Evolutionary conservation across 345 rosid species (phyloP).

Genomic region (Erodium maritimum): DNA sequence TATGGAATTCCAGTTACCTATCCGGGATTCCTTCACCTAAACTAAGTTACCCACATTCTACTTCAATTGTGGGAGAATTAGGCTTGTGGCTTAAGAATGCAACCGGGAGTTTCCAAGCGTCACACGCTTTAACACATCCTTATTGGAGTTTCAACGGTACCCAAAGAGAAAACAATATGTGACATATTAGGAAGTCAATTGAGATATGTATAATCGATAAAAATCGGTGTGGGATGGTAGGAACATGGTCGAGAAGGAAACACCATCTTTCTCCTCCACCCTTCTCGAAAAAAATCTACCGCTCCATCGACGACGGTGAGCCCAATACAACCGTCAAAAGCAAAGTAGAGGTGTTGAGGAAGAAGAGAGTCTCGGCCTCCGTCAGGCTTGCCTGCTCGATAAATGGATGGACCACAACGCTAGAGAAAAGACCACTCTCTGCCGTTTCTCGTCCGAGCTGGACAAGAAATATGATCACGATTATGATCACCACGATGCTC

Average conservation of each 20-base stretch:
- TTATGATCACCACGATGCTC: constrained; percentile 29
- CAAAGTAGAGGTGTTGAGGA: constrained; percentile 10
- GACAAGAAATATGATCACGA: constrained; percentile 23
- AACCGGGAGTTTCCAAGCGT: no score
- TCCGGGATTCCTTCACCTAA: no score
- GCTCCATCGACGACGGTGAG: constrained; percentile 52
- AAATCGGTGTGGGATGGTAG: constrained; percentile 18
- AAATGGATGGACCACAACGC: constrained; percentile 35
- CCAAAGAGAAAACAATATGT: no score
- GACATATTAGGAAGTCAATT: no score
- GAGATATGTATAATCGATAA: constrained; percentile 33
- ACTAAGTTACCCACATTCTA: no score
- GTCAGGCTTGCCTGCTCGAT: constrained; percentile 26
- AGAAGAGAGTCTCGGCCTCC: constrained; percentile 16
- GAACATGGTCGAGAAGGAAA: constrained; percentile 14
- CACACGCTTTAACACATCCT: no score
- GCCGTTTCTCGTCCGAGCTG: constrained; percentile 11
- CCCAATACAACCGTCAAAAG: constrained; percentile 14
- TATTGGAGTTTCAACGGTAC: no score
- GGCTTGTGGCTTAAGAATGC: no score
- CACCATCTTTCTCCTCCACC: constrained; percentile 81
- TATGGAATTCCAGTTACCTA: no score
- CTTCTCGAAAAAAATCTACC: constrained; percentile 90
- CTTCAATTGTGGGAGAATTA: no score
- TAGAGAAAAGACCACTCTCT: neutral